Evolutionary conservation across 2,329 filamentous ascomycete species (phyloP).

Genomic region (Achaetomium macrosporum): DNA sequence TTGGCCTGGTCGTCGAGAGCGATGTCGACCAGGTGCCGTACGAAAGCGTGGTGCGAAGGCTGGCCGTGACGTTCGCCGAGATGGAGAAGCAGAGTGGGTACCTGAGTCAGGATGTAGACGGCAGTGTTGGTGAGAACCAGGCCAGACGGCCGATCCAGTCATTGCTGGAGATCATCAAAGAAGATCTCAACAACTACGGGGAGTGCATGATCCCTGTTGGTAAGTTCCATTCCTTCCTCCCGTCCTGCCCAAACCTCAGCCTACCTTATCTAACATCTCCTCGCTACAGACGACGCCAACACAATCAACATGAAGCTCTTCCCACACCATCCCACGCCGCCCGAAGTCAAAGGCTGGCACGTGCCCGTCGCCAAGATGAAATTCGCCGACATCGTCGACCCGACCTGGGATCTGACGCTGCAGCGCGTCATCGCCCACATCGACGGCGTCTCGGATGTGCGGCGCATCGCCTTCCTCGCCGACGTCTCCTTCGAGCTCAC

Average conservation of each 20-base stretch:
- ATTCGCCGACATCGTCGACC: slow-evolving; percentile 56
- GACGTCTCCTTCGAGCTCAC: slow-evolving; percentile 84
- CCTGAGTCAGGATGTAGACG: slow-evolving; percentile 55
- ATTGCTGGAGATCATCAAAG: slow-evolving; percentile 70
- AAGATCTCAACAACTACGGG: slow-evolving; percentile 93
- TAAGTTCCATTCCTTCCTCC: slow-evolving; percentile 35
- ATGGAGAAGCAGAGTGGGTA: slow-evolving; percentile 90
- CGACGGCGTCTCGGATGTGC: slow-evolving; percentile 85
- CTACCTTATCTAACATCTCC: slow-evolving; percentile 7
- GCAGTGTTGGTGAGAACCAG: slow-evolving; percentile 24
- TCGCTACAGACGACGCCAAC: slow-evolving; percentile 74
- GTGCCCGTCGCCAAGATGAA: slow-evolving; percentile 75
- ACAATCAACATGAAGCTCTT: slow-evolving; percentile 96
- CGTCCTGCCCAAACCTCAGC: neutral
- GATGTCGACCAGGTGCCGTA: slow-evolving; percentile 68
- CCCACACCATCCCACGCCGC: slow-evolving; percentile 70
- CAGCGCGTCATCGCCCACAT: slow-evolving; percentile 77
- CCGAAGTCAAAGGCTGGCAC: slow-evolving; percentile 77
- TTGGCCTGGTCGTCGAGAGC: slow-evolving; percentile 55
- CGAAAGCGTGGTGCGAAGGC: slow-evolving; percentile 76
- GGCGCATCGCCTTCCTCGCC: slow-evolving; percentile 76
- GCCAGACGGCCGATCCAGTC: slow-evolving; percentile 69
- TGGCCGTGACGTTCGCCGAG: slow-evolving; percentile 79
- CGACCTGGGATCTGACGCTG: slow-evolving; percentile 70
- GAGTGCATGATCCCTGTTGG: slow-evolving; percentile 98